A percentile compares a stretch with the other conserved stretches of the same genome.
Conservation (phyloP, 495 filamentous ascomycete species). For the Neohortaea acidophila region DNA sequence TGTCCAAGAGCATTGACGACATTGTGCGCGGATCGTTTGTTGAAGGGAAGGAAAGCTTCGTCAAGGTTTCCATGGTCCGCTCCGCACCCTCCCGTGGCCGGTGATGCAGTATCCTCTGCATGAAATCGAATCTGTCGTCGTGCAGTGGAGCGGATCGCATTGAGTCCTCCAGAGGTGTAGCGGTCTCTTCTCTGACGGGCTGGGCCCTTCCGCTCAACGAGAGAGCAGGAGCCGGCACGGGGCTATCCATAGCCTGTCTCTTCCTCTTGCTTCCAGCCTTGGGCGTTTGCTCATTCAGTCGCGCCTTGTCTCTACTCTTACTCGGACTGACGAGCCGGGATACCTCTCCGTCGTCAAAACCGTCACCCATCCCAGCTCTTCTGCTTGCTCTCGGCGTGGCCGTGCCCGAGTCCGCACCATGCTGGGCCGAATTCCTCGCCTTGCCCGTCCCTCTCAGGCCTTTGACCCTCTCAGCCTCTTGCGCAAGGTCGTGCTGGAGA, state of each 20-base stretch:
- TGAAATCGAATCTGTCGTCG: constrained; percentile 24
- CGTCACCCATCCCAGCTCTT: constrained; percentile 45
- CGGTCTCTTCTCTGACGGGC: constrained; percentile 15
- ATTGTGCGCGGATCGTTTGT: constrained; percentile 35
- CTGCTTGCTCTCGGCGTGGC: constrained; percentile 45
- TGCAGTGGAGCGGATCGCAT: constrained; percentile 2
- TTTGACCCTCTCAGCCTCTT: constrained; percentile 38
- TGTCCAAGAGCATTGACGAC: constrained; percentile 43
- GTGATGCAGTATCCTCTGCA: constrained; percentile 46
- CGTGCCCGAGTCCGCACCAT: constrained; percentile 2
- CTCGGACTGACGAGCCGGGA: constrained; percentile 41
- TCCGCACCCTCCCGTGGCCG: constrained; percentile 32
- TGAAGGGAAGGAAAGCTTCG: constrained; percentile 53
- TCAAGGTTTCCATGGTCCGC: constrained; percentile 62
- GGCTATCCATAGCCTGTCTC: constrained; percentile 39
- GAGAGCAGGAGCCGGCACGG: constrained; percentile 31
- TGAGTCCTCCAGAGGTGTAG: background rate
- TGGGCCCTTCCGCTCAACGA: constrained; percentile 14
- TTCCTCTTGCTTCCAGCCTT: constrained; percentile 48
- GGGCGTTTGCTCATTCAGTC: constrained; percentile 41
- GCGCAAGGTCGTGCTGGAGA: constrained; percentile 47
- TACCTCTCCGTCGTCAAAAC: constrained; percentile 60
- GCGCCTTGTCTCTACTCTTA: constrained; percentile 30
- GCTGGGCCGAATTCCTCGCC: too few relatives aligned
- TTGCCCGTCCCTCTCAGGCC: constrained; percentile 20